These are phyloP conservation scores for Brassica juncea DNA, from an alignment of 345 rosid genomes.

Conservation along the genomic window DNA sequence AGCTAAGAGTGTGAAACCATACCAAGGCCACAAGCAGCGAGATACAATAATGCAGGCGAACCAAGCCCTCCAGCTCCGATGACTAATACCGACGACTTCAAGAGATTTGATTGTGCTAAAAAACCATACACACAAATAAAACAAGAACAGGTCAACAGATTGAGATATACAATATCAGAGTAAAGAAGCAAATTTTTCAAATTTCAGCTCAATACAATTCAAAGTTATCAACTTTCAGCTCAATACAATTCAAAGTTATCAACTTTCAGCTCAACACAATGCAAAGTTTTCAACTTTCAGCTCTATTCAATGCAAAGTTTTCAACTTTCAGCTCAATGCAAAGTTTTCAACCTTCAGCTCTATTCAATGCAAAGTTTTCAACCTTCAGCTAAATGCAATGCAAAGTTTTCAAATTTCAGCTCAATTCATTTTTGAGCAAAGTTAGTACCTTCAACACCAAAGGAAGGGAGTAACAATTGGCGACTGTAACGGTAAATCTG, in stretches of 20 bases:
- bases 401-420: constrained; percentile 13
- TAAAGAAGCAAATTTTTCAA: neutral
- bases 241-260: too few relatives aligned
- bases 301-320: too few relatives aligned
- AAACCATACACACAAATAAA: neutral
- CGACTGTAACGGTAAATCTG: constrained; percentile 88
- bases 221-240: too few relatives aligned
- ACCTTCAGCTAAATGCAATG: neutral
- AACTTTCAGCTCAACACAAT: too few relatives aligned
- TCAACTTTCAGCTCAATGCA: too few relatives aligned
- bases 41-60: neutral
- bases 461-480: constrained; percentile 82
- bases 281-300: too few relatives aligned
- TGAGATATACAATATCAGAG: neutral
- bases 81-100: neutral
- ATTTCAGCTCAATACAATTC: too few relatives aligned
- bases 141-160: neutral
- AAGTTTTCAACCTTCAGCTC: too few relatives aligned
- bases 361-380: too few relatives aligned
- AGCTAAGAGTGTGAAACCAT: constrained; percentile 4
- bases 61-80: neutral
- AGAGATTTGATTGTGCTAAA: neutral
- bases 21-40: neutral
- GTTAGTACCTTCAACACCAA: constrained; percentile 80
- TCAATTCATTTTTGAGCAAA: neutral